Evolutionary conservation across 371 early-diverging fungal species (phyloP).

Genomic region (Dichotomocladium elegans): DNA sequence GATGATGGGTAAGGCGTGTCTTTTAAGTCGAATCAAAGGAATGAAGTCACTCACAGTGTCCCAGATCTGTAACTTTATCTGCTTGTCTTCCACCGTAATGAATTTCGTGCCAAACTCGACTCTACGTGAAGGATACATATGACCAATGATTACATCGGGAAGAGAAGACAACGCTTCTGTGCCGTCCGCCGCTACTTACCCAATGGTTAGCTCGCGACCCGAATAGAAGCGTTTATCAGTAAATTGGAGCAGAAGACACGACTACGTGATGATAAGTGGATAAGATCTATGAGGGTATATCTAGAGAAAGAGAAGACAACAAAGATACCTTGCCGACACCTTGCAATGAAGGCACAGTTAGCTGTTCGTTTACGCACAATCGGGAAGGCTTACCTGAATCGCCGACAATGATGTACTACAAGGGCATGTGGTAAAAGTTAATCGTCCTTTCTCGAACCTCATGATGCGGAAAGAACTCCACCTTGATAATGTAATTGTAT

Average conservation of each 20-base stretch:
- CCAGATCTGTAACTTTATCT: constrained; percentile 97
- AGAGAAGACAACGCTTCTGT: neutral
- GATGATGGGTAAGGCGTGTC: neutral
- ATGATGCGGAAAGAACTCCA: no score
- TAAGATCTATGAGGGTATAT: neutral
- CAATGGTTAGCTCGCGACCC: constrained; percentile 82
- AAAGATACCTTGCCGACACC: constrained; percentile 21
- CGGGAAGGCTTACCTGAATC: constrained; percentile 31
- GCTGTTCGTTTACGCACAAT: neutral
- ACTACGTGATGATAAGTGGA: constrained; percentile 37
- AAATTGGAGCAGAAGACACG: constrained; percentile 77
- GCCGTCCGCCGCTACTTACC: constrained; percentile 29
- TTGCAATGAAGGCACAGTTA: neutral
- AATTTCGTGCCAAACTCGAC: constrained; percentile 84
- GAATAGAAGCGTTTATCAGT: constrained; percentile 81
- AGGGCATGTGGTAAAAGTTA: neutral
- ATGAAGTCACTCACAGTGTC: constrained; percentile 84
- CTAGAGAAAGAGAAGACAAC: neutral
- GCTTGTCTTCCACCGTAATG: constrained; percentile 72
- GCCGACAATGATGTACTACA: constrained; percentile 44
- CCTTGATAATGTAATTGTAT: constrained; percentile 39
- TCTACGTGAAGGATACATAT: no score
- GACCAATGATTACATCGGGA: neutral
- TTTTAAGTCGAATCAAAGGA: neutral
- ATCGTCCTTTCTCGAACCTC: constrained; percentile 5